Conservation (phyloP, 495 filamentous ascomycete genomes). For the Tuber magnatum region DNA sequence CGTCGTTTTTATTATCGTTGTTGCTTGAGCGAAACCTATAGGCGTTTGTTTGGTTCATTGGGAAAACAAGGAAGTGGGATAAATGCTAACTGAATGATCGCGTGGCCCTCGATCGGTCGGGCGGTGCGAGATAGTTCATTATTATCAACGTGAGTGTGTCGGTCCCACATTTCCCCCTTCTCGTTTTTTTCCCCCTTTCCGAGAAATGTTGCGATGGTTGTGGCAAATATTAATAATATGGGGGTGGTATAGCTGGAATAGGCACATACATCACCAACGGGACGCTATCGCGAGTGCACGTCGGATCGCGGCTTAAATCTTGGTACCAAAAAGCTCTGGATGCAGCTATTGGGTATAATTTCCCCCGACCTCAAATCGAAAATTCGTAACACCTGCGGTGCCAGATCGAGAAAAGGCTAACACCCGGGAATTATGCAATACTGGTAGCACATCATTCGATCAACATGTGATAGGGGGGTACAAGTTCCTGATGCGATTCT, state of each 20-base stretch:
- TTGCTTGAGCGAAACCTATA: neutral
- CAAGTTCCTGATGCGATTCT: slow-evolving; percentile 83
- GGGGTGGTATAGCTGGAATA: slow-evolving; percentile 59
- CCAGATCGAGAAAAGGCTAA: slow-evolving; percentile 1
- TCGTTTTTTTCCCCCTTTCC: neutral
- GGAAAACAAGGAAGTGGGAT: neutral
- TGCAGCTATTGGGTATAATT: slow-evolving; percentile 63
- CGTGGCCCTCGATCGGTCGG: neutral
- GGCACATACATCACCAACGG: slow-evolving; percentile 71
- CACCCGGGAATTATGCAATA: neutral
- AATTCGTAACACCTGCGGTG: neutral
- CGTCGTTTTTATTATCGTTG: slow-evolving; percentile 13
- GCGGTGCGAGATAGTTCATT: slow-evolving; percentile 49
- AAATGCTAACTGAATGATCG: neutral
- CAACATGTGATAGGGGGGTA: slow-evolving; percentile 80
- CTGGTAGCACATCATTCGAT: slow-evolving; percentile 58
- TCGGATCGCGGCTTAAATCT: slow-evolving; percentile 58
- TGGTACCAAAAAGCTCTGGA: slow-evolving; percentile 80
- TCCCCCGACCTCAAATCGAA: too few relatives aligned
- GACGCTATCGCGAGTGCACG: slow-evolving; percentile 59
- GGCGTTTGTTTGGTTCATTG: neutral
- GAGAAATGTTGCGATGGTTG: neutral
- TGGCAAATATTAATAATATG: slow-evolving; percentile 15
- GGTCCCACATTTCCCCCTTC: neutral
- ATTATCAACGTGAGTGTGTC: slow-evolving; percentile 56